A percentile compares a stretch with the other conserved stretches of the same genome.
These are phyloP conservation scores for Arabidopsis hybrid DNA, from an alignment of 441 rosid species.

Conservation along the genomic window DNA sequence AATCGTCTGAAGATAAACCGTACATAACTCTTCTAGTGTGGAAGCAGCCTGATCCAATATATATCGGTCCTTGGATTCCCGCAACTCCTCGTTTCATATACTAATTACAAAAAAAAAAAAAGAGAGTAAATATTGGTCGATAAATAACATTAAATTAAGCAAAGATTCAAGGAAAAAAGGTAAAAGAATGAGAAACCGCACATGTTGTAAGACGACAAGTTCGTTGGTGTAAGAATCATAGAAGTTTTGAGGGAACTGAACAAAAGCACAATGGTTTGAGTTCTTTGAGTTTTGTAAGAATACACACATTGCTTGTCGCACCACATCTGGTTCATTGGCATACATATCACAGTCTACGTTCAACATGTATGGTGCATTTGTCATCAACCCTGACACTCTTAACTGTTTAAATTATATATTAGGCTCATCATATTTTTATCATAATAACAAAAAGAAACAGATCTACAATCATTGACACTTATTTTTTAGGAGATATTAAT, in stretches of 20 bases:
- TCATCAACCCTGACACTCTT: slow-evolving; percentile 62
- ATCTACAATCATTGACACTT: too few relatives aligned
- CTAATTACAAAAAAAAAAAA: neutral
- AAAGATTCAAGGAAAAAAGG: neutral
- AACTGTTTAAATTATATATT: slow-evolving; percentile 37
- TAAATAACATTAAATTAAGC: neutral
- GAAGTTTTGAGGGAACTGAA: slow-evolving; percentile 30
- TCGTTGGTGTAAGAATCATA: neutral
- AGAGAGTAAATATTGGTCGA: neutral
- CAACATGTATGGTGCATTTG: slow-evolving; percentile 35
- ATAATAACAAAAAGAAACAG: neutral
- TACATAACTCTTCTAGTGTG: slow-evolving; percentile 54
- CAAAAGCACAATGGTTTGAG: slow-evolving; percentile 24
- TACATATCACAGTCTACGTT: slow-evolving; percentile 36
- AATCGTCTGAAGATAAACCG: slow-evolving; percentile 39
- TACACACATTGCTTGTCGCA: slow-evolving; percentile 31
- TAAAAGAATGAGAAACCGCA: neutral
- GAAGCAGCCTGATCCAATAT: slow-evolving; percentile 62
- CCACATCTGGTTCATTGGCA: slow-evolving; percentile 22
- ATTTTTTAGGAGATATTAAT: too few relatives aligned
- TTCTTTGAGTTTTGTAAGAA: neutral
- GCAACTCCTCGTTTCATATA: slow-evolving; percentile 48
- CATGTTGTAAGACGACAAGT: neutral
- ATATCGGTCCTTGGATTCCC: slow-evolving; percentile 63
- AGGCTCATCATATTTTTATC: neutral